Conservation (phyloP, 1,284 basidiomycete genomes). For the Pseudozyma thailandica region DNA sequence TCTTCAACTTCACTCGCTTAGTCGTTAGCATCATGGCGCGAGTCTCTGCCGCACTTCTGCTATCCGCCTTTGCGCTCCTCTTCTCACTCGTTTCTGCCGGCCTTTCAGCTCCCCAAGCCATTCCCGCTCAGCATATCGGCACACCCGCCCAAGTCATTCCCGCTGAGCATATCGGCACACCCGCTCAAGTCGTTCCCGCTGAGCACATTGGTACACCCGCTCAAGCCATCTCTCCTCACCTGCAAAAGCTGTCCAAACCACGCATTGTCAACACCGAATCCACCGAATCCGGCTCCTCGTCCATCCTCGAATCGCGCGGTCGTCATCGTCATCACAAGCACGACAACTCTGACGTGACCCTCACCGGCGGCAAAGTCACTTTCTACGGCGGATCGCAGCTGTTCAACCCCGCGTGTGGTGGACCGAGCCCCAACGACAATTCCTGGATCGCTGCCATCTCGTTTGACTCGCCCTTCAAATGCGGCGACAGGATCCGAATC, state of each 20-base stretch:
- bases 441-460: conserved; percentile 41
- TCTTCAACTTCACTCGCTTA: no score
- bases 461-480: conserved; percentile 26
- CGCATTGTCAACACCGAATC: no score
- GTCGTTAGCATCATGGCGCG: conserved; percentile 9
- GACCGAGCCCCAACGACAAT: conserved; percentile 13
- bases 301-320: no score
- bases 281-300: no score
- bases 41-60: neutral
- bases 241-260: no score
- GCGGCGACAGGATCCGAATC: conserved; percentile 35
- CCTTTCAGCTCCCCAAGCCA: neutral
- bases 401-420: conserved; percentile 30
- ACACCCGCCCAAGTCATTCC: neutral
- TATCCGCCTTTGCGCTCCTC: neutral
- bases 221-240: neutral
- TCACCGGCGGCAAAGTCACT: conserved; percentile 30
- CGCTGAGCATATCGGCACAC: neutral
- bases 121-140: neutral
- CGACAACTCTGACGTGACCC: neutral
- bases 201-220: neutral
- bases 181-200: neutral
- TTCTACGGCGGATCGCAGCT: conserved; percentile 35
- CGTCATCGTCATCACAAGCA: conserved; percentile 21
- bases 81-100: conserved; percentile 1